phyloP scores from a whole-genome alignment of 495 filamentous ascomycete genomes.

The Penicillium samsonianum region DNA sequence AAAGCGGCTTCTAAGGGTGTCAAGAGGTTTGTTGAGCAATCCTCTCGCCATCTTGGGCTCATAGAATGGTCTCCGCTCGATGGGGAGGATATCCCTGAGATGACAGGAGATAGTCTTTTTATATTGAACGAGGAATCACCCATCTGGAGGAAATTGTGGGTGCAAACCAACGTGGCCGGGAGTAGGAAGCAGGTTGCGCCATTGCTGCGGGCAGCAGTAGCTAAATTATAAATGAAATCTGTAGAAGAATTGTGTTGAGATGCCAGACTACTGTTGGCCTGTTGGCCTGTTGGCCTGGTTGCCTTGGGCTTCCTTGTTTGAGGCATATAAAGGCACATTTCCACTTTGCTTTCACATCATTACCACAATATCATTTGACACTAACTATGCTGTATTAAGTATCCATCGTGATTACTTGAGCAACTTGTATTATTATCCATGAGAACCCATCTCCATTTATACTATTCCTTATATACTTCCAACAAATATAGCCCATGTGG shows the following conservation, averaged over 20 bases:
- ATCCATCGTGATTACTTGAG: too few species aligned
- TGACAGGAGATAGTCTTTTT: slow-evolving; percentile 39
- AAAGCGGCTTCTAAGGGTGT: slow-evolving; percentile 46
- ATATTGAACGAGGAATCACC: slow-evolving; percentile 22
- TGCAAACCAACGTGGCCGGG: slow-evolving; percentile 63
- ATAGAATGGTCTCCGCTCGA: slow-evolving; percentile 55
- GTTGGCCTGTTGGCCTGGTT: not conserved
- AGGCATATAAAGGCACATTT: too few species aligned
- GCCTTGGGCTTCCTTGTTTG: too few species aligned
- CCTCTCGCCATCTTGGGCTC: slow-evolving; percentile 55
- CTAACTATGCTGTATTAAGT: too few species aligned
- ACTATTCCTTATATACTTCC: too few species aligned
- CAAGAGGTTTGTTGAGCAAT: slow-evolving; percentile 53
- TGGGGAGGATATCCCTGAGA: slow-evolving; percentile 31
- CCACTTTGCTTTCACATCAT: too few species aligned
- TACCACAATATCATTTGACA: too few species aligned
- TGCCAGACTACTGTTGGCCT: not conserved
- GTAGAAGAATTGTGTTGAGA: not conserved
- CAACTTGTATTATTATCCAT: too few species aligned
- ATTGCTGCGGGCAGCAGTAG: slow-evolving; percentile 68
- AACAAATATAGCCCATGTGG: too few species aligned
- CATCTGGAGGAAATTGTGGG: slow-evolving; percentile 57
- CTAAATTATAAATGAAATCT: slow-evolving; percentile 27
- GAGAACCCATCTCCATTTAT: too few species aligned
- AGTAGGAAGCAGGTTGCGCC: slow-evolving; percentile 93